phyloP scores from a whole-genome alignment of 2,329 filamentous ascomycete genomes.

The Cladosporium austrohemisphaericum region DNA sequence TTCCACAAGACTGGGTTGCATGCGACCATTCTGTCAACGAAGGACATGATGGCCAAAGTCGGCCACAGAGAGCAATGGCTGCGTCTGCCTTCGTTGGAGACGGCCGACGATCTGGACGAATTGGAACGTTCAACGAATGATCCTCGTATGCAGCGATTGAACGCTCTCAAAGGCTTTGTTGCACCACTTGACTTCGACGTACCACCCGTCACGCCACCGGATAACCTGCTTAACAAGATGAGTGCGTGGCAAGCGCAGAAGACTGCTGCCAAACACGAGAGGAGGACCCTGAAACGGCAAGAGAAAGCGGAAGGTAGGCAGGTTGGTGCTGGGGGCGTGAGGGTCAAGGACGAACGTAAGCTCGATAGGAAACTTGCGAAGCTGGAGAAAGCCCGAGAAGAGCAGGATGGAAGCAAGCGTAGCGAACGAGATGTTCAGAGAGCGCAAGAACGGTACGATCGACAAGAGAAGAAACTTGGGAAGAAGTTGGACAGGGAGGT shows the following conservation, averaged over 20 bases:
- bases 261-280: conserved; percentile 20
- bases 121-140: conserved; percentile 9
- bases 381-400: conserved; percentile 18
- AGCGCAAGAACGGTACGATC: conserved; percentile 9
- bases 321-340: conserved; percentile 4
- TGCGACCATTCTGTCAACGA: background rate
- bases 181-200: conserved; percentile 24
- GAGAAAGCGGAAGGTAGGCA: conserved; percentile 15
- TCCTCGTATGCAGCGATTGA: conserved; percentile 20
- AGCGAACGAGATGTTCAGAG: conserved; percentile 16
- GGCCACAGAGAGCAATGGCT: background rate
- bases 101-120: conserved; percentile 10
- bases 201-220: conserved; percentile 14
- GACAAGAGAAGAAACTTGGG: background rate
- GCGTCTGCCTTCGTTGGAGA: background rate
- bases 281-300: conserved; percentile 16
- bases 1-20: background rate
- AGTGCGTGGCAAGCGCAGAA: conserved; percentile 21
- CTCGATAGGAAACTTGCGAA: conserved; percentile 19
- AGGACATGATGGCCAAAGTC: conserved; percentile 1
- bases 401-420: conserved; percentile 12
- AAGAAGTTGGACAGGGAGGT: background rate
- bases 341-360: conserved; percentile 14
- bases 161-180: conserved; percentile 22
- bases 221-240: conserved; percentile 19